A percentile compares a stretch with the other conserved stretches of the same genome.
phyloP scores from a whole-genome alignment of 83 land plant genomes.

The Diphasiastrum complanatum region DNA sequence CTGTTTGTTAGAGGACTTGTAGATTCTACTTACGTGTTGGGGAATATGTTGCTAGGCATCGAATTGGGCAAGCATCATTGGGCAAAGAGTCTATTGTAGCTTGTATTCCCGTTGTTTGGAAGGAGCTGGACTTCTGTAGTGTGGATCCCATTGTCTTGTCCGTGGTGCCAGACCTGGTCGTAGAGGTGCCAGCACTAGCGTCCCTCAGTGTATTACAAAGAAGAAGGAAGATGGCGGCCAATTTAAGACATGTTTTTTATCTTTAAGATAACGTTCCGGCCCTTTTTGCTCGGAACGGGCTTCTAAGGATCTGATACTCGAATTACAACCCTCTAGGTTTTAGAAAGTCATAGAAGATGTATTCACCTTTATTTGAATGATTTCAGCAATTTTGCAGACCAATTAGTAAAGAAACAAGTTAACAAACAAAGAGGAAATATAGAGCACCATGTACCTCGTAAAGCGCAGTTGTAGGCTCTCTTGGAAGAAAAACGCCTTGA shows the following conservation, averaged over 20 bases:
- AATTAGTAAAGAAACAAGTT: background rate
- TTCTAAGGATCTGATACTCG: background rate
- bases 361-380: background rate
- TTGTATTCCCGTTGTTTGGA: too few relatives aligned
- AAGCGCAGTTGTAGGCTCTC: slow-evolving; percentile 53
- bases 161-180: too few relatives aligned
- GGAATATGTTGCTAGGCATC: too few relatives aligned
- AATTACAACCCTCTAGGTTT: background rate
- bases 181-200: too few relatives aligned
- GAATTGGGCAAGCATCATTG: too few relatives aligned
- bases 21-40: too few relatives aligned
- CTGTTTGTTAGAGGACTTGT: too few relatives aligned
- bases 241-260: background rate
- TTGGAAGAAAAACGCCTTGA: slow-evolving; percentile 66
- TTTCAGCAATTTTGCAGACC: background rate
- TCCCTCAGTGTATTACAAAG: too few relatives aligned
- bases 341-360: background rate
- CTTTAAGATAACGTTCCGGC: background rate
- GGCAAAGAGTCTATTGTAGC: too few relatives aligned
- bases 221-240: too few relatives aligned
- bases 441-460: slow-evolving; percentile 47
- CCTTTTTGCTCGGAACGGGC: background rate
- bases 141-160: too few relatives aligned
- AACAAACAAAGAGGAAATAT: background rate
- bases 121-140: too few relatives aligned